Evolutionary conservation across 1,139 yeast genomes (phyloP).

Genomic region (Pichia sp.): DNA sequence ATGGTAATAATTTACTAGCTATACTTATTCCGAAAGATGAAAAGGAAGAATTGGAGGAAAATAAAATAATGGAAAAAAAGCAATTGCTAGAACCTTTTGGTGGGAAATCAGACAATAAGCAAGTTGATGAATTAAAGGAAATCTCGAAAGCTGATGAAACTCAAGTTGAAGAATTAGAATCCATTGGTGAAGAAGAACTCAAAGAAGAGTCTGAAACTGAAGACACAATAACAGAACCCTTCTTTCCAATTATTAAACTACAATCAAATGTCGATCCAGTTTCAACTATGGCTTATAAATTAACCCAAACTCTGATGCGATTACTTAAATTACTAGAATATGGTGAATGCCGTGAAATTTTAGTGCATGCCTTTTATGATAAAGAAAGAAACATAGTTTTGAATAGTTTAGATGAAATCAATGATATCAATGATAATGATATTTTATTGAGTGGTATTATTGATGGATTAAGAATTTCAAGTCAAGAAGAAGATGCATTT

Average conservation of each 20-base stretch:
- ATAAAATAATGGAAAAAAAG: no score
- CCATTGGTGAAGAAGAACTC: background rate
- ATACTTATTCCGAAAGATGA: no score
- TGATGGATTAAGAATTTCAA: constrained; percentile 39
- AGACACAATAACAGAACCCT: background rate
- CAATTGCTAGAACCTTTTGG: no score
- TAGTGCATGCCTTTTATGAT: constrained; percentile 44
- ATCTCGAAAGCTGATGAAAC: no score
- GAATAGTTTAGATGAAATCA: background rate
- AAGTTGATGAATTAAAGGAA: no score
- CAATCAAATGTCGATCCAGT: background rate
- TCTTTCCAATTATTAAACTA: background rate
- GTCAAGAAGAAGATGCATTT: constrained; percentile 17
- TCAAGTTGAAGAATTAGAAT: background rate
- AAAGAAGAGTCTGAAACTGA: background rate
- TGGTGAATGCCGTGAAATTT: constrained; percentile 56
- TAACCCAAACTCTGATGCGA: constrained; percentile 20
- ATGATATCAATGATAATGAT: constrained; percentile 2
- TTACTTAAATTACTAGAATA: constrained; percentile 35
- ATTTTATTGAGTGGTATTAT: constrained; percentile 55
- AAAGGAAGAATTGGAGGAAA: no score
- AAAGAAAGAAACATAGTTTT: constrained; percentile 3
- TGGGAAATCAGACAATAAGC: no score
- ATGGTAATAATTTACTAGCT: no score
- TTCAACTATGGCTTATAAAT: background rate